Evolutionary conservation across 2,329 filamentous ascomycete genomes (phyloP).

Genomic region (Fusarium sp.): DNA sequence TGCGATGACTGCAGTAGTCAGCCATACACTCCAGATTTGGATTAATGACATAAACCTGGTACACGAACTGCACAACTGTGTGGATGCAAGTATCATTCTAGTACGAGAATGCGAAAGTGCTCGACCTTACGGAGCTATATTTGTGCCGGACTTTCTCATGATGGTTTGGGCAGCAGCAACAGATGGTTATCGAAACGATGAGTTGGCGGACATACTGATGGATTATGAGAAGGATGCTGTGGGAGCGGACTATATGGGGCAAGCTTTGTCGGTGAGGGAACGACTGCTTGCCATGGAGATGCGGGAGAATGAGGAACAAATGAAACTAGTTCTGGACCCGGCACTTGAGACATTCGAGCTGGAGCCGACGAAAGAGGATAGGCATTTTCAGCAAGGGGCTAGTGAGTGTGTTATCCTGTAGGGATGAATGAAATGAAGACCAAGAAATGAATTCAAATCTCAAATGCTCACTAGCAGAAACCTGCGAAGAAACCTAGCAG

Average conservation of each 20-base stretch:
- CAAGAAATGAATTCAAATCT: too few relatives aligned
- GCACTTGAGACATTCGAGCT: not conserved
- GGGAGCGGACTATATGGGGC: slow-evolving; percentile 31
- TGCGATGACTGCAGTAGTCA: slow-evolving; percentile 24
- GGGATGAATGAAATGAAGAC: too few relatives aligned
- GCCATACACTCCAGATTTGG: slow-evolving; percentile 29
- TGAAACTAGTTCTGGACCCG: not conserved
- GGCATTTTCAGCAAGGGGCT: not conserved
- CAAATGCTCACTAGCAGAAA: too few relatives aligned
- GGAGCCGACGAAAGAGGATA: not conserved
- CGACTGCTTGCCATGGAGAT: slow-evolving; percentile 27
- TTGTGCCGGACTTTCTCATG: slow-evolving; percentile 34
- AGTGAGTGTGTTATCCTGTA: slow-evolving; percentile 17
- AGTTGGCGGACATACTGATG: slow-evolving; percentile 26
- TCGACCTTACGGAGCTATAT: slow-evolving; percentile 36
- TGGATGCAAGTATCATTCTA: slow-evolving; percentile 33
- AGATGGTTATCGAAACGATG: slow-evolving; percentile 16
- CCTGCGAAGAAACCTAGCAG: too few relatives aligned
- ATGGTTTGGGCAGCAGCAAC: slow-evolving; percentile 32
- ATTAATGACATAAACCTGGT: not conserved
- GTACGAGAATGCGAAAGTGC: slow-evolving; percentile 21
- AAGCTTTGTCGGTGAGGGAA: slow-evolving; percentile 25
- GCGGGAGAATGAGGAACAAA: not conserved
- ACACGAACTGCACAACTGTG: slow-evolving; percentile 6
- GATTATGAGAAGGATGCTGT: slow-evolving; percentile 39